Conservation (phyloP, 352 stramenopile species). For the Albugo laibachii region DNA sequence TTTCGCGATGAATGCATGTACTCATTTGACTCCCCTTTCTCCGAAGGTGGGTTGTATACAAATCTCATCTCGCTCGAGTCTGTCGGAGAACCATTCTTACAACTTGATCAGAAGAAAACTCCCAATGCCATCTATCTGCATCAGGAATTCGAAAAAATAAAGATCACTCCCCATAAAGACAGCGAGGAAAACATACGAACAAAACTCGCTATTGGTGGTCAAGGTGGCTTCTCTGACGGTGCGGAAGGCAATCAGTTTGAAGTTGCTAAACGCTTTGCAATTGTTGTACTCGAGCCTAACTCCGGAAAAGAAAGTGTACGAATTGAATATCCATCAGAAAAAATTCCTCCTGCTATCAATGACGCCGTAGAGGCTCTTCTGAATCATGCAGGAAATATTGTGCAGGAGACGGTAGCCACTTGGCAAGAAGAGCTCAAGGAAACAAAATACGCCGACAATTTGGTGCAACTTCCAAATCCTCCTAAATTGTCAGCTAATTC, state of each 20-base stretch:
- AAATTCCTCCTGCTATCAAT: slow-evolving; percentile 25
- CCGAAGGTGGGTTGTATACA: slow-evolving; percentile 56
- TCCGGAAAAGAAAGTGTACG: slow-evolving; percentile 35
- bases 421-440: slow-evolving; percentile 69
- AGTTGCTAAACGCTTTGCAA: slow-evolving; percentile 43
- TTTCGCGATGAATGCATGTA: slow-evolving; percentile 96
- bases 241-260: slow-evolving; percentile 76
- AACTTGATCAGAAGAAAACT: slow-evolving; percentile 23
- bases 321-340: slow-evolving; percentile 14
- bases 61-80: slow-evolving; percentile 89
- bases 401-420: slow-evolving; percentile 53
- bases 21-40: slow-evolving; percentile 86
- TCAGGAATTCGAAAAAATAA: slow-evolving; percentile 25
- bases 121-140: slow-evolving; percentile 47
- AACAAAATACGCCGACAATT: slow-evolving; percentile 55
- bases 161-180: slow-evolving; percentile 6
- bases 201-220: slow-evolving; percentile 91
- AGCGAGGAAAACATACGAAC: slow-evolving; percentile 23
- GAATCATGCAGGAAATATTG: slow-evolving; percentile 51
- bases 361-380: slow-evolving; percentile 40
- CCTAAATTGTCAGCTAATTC: slow-evolving; percentile 54
- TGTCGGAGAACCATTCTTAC: slow-evolving; percentile 60
- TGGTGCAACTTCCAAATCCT: slow-evolving; percentile 36
- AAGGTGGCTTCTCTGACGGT: slow-evolving; percentile 82
- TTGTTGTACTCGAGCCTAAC: slow-evolving; percentile 41